phyloP scores from a whole-genome alignment of 2,329 filamentous ascomycete species.

The Corynespora cassiicola region DNA sequence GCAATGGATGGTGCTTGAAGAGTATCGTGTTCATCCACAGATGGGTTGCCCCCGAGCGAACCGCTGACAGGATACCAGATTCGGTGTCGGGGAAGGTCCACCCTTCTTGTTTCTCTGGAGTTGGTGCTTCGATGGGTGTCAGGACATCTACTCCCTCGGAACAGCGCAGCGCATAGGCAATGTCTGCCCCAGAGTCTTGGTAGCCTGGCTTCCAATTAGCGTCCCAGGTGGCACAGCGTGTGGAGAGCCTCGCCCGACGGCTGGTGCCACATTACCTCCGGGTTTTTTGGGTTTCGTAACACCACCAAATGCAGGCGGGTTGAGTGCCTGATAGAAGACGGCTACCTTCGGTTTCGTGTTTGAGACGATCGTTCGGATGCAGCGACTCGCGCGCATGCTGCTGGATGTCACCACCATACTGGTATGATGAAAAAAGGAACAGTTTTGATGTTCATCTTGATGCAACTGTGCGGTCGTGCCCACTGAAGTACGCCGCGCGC shows the following conservation, averaged over 20 bases:
- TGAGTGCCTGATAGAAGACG: conserved; percentile 55
- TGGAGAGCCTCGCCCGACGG: neutral
- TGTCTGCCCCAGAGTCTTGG: conserved; percentile 57
- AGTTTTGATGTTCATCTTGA: too few relatives aligned
- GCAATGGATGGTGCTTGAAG: conserved; percentile 57
- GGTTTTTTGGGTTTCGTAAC: conserved; percentile 58
- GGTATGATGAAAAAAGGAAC: too few relatives aligned
- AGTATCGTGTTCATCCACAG: conserved; percentile 61
- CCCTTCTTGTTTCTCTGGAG: conserved; percentile 74
- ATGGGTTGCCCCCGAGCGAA: conserved; percentile 74
- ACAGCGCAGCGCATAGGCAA: conserved; percentile 50
- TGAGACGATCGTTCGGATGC: too few relatives aligned
- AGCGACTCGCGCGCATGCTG: too few relatives aligned
- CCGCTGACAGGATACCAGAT: conserved; percentile 93
- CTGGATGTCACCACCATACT: too few relatives aligned
- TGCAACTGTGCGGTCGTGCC: too few relatives aligned
- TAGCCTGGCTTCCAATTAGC: conserved; percentile 46
- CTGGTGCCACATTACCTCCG: conserved; percentile 39
- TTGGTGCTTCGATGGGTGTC: conserved; percentile 35
- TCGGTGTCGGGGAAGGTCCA: conserved; percentile 90
- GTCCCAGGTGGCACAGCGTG: neutral
- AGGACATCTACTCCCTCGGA: conserved; percentile 39
- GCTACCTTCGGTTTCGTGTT: conserved; percentile 40
- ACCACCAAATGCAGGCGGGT: conserved; percentile 56
- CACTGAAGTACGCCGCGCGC: too few relatives aligned